Base-by-base conservation (phyloP, 2,329 filamentous ascomycete species). In the Anthostomella pinea region DNA sequence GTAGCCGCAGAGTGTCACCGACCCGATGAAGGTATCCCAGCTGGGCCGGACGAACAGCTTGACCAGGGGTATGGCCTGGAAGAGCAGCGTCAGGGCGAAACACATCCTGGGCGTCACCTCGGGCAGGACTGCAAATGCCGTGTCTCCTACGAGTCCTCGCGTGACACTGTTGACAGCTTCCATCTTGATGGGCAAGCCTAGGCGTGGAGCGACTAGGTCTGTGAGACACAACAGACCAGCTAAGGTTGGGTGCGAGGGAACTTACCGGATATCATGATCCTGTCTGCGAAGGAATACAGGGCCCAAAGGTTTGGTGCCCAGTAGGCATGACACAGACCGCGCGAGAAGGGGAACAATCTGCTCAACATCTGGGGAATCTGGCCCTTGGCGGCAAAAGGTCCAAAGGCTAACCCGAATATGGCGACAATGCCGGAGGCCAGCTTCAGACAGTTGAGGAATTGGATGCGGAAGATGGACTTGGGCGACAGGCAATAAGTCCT, bases 251-350 rank as follows among this genome's bases (percentile, higher is more conserved):
- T 16, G 25, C 17, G 18, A 3, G 15, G 13, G 23, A 33, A 65
- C 81, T 60, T 68, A 94, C 88, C 65, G 52, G 81, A 78, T 41
- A 98, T 95, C 49, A 98, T 61, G 6, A 88, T 66, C 35, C 93
- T 77, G 57, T 98, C 93, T 2, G 76, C 68, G 59, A 97, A 95
- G 0, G 93, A 96, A 65, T 98, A 98, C 59, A 97, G 77, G 0
- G 93, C 91, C 93, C 93, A 98, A 2, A 95, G 70, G 51, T 98
- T 98, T 0, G 93, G 90, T 9, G 93, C 93, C 93, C 93, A 98
- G 62, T 98, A 98, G 1, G 93, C 93, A 67, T 98, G 93, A 59
- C 91, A 97, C 4, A 98, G 70, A 1, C 93, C 93, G 41, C 93
- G 76, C 1, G 89, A 89, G 62, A 98, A 98, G 1, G 93, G 93